Conservation (phyloP, 2,329 filamentous ascomycete species). For the Colletotrichum australisinense region DNA sequence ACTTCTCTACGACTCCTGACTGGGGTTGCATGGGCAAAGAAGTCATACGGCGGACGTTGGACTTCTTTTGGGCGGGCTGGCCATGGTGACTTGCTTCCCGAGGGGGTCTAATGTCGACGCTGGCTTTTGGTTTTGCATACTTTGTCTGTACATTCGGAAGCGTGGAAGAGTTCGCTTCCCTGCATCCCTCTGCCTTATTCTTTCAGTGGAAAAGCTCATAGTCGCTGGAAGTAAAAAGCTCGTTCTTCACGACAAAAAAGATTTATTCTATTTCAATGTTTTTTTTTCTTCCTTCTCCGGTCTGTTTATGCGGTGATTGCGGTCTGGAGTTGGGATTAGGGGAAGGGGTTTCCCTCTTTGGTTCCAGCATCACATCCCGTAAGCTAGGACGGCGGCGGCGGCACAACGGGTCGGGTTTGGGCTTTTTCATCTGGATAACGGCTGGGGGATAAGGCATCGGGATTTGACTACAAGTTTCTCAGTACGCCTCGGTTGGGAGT, state of each 20-base stretch:
- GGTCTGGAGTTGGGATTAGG: constrained; percentile 32
- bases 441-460: not conserved
- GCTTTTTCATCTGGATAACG: not conserved
- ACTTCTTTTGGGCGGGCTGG: constrained; percentile 8
- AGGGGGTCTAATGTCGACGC: not conserved
- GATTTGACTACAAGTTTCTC: too few relatives aligned
- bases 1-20: not conserved
- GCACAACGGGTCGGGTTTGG: constrained; percentile 2
- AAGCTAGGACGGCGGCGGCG: constrained; percentile 9
- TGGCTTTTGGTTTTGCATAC: constrained; percentile 27
- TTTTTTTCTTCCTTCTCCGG: not conserved
- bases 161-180: not conserved
- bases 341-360: constrained; percentile 10
- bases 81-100: constrained; percentile 22
- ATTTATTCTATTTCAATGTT: constrained; percentile 3
- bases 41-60: not conserved
- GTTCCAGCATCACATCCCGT: constrained; percentile 32
- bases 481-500: not conserved
- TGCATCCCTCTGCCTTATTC: not conserved
- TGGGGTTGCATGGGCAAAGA: not conserved
- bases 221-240: constrained; percentile 1
- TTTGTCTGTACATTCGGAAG: constrained; percentile 8
- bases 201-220: constrained; percentile 6
- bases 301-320: constrained; percentile 4
- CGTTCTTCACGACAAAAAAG: constrained; percentile 4